phyloP scores from a whole-genome alignment of 1,284 basidiomycete species.

The Cutaneotrichosporon sp. region DNA sequence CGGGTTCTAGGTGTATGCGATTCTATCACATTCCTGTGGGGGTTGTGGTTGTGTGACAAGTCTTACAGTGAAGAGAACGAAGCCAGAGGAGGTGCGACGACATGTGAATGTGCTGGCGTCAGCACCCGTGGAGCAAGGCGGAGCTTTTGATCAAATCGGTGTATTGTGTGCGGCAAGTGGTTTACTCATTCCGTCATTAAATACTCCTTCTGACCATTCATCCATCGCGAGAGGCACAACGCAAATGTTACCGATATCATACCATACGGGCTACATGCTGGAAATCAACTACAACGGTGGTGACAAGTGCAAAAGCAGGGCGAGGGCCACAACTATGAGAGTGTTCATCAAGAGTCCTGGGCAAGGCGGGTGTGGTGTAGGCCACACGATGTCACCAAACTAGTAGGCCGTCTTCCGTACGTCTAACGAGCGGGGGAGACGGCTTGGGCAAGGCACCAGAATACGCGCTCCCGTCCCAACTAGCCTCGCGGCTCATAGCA shows the following conservation, averaged over 20 bases:
- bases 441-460: background rate
- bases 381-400: background rate
- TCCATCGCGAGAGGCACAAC: background rate
- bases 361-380: background rate
- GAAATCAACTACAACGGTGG: background rate
- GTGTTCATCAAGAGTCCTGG: background rate
- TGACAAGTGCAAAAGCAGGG: background rate
- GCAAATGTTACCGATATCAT: background rate
- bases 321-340: background rate
- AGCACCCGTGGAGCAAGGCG: too few relatives aligned
- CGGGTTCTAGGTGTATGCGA: slow-evolving; percentile 28
- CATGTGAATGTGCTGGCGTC: too few relatives aligned
- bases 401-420: slow-evolving; percentile 5
- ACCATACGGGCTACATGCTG: slow-evolving; percentile 2
- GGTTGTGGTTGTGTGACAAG: background rate
- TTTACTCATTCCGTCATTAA: too few relatives aligned
- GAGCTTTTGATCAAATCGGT: too few relatives aligned
- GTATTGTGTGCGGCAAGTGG: too few relatives aligned
- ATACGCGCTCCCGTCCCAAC: slow-evolving; percentile 6
- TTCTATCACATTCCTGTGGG: slow-evolving; percentile 24
- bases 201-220: background rate
- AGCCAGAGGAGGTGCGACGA: too few relatives aligned
- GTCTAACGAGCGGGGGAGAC: background rate
- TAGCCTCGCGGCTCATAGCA: background rate
- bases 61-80: background rate